Percentiles rank a stretch among this genome's conserved stretches.
Evolutionary conservation across 164 flowering plant genomes (phyloP).

Genomic region (Magnolia officinalis): DNA sequence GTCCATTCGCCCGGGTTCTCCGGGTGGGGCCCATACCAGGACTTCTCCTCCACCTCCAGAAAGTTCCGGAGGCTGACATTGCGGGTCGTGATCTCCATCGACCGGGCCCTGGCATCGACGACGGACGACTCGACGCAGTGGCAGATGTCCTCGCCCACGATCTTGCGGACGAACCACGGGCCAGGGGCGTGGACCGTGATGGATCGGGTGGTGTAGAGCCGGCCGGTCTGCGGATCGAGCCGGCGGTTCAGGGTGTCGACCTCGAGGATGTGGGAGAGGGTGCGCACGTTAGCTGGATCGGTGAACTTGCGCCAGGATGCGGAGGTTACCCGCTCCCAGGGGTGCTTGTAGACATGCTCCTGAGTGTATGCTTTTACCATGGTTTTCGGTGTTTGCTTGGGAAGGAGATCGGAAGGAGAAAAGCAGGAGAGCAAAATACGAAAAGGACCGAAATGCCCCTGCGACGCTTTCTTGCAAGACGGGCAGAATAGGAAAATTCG

Average conservation of each 20-base stretch:
- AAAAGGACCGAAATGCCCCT: too few species aligned
- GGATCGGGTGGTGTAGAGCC: conserved; percentile 78
- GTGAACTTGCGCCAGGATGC: conserved; percentile 96
- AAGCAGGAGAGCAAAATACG: too few species aligned
- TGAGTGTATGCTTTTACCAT: conserved; percentile 90
- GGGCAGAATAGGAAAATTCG: too few species aligned
- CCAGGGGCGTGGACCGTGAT: conserved; percentile 90
- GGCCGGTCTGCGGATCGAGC: conserved; percentile 65
- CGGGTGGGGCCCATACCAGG: conserved; percentile 79
- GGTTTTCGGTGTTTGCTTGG: too few species aligned
- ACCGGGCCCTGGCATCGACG: conserved; percentile 58
- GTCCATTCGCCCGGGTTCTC: conserved; percentile 82
- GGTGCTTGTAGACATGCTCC: conserved; percentile 87
- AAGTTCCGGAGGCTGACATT: conserved; percentile 78
- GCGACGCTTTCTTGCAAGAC: too few species aligned
- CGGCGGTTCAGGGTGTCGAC: conserved; percentile 76
- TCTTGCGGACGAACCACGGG: conserved; percentile 78
- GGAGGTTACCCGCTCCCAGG: conserved; percentile 93
- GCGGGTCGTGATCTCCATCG: conserved; percentile 74
- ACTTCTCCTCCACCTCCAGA: conserved; percentile 85
- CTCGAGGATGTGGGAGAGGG: conserved; percentile 73
- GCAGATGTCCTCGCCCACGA: conserved; percentile 87
- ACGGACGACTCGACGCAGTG: conserved; percentile 86
- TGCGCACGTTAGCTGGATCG: conserved; percentile 80
- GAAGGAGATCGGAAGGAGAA: too few species aligned